Percentiles rank a stretch among this genome's conserved stretches.
Conservation (phyloP, 805 yeast species). For the Cyberlindnera mississippiensis region DNA sequence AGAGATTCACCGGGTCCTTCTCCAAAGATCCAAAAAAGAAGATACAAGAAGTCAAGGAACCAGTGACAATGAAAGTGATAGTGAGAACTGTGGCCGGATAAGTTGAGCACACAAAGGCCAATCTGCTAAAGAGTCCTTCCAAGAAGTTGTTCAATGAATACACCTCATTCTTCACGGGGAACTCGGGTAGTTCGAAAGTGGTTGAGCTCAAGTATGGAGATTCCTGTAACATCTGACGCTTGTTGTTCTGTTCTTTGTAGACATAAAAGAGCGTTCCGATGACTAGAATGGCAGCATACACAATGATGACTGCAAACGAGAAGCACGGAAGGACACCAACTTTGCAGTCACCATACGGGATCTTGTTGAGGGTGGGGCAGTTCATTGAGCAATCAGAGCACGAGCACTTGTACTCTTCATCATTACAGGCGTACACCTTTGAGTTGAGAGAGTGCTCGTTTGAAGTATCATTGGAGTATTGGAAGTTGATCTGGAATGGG, state of each 20-base stretch:
- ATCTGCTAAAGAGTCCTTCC: conserved; percentile 42
- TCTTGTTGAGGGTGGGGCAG: conserved; percentile 64
- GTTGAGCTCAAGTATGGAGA: conserved; percentile 32
- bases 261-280: conserved; percentile 24
- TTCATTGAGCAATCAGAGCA: conserved; percentile 84
- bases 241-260: conserved; percentile 20
- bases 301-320: conserved; percentile 54
- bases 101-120: conserved; percentile 58
- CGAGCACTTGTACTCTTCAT: conserved; percentile 66
- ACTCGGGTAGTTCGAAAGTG: conserved; percentile 17
- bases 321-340: conserved; percentile 69
- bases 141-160: conserved; percentile 46
- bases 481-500: conserved; percentile 86
- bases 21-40: conserved; percentile 55
- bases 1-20: conserved; percentile 73
- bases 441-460: conserved; percentile 23
- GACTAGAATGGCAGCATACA: conserved; percentile 38
- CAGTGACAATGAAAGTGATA: conserved; percentile 36
- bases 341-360: conserved; percentile 43
- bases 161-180: conserved; percentile 29
- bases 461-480: conserved; percentile 39
- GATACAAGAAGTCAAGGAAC: conserved; percentile 50
- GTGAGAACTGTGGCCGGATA: conserved; percentile 54
- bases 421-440: conserved; percentile 47
- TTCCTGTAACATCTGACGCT: conserved; percentile 40